A percentile compares a stretch with the other conserved stretches of the same genome.
These are phyloP conservation scores for Fusarium sp. DNA, from an alignment of 2,329 filamentous ascomycete genomes.

Conservation along the genomic window DNA sequence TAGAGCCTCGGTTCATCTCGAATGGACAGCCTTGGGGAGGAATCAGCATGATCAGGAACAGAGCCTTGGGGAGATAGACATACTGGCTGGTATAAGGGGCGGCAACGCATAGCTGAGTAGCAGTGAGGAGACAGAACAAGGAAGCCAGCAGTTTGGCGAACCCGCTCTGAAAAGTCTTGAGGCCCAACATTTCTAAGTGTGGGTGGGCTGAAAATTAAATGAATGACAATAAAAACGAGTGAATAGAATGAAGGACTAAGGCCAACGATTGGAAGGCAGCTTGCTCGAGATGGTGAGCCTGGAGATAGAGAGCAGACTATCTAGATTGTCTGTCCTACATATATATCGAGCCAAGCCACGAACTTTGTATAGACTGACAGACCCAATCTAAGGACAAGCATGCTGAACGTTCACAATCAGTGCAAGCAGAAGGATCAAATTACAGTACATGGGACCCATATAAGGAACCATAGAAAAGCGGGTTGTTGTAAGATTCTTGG, in stretches of 20 bases:
- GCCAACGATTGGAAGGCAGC: not conserved
- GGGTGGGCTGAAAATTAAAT: not conserved
- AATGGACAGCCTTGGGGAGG: not conserved
- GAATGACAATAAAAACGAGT: slow-evolving; percentile 2
- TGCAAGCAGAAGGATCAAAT: not conserved
- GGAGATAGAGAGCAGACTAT: not conserved
- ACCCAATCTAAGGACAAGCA: too few relatives aligned
- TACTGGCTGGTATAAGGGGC: slow-evolving; percentile 6
- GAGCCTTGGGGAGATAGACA: not conserved
- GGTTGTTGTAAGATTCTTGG: slow-evolving; percentile 2
- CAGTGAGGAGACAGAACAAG: not conserved
- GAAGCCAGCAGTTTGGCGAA: slow-evolving; percentile 7
- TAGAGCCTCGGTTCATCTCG: not conserved
- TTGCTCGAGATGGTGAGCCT: not conserved
- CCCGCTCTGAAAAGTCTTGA: slow-evolving; percentile 2
- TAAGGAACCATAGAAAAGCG: slow-evolving; percentile 13
- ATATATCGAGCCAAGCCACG: not conserved
- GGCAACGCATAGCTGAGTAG: slow-evolving; percentile 11
- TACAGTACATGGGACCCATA: slow-evolving; percentile 15
- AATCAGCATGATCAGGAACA: not conserved
- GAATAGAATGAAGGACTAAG: not conserved
- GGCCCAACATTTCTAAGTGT: not conserved
- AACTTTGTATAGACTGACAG: not conserved
- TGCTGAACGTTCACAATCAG: not conserved
- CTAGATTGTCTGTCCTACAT: slow-evolving; percentile 5